Conservation (phyloP, 2,329 filamentous ascomycete species). For the Thermothelomyces thermophilus region DNA sequence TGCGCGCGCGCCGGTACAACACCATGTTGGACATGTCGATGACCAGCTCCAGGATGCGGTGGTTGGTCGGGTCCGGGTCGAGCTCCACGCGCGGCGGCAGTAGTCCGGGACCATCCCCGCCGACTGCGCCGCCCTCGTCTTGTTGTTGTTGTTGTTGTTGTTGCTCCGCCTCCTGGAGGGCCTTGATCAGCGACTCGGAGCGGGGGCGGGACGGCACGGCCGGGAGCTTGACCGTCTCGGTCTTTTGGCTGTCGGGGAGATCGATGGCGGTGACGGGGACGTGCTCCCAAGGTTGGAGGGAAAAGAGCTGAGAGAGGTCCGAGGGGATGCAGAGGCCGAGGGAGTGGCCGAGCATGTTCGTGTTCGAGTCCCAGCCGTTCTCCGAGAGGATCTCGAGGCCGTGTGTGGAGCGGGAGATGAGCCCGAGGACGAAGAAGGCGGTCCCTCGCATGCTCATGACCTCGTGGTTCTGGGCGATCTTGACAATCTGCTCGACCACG, state of each 20-base stretch:
- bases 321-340: conserved; percentile 82
- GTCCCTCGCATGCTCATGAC: conserved; percentile 92
- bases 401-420: conserved; percentile 87
- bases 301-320: conserved; percentile 71
- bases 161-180: conserved; percentile 21
- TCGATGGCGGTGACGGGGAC: conserved; percentile 41
- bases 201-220: conserved; percentile 36
- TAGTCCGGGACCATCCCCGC: background rate
- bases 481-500: conserved; percentile 78
- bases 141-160: background rate
- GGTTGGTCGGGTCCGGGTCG: conserved; percentile 46
- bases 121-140: background rate
- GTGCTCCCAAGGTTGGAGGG: conserved; percentile 56
- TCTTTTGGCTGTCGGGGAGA: conserved; percentile 47
- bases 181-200: conserved; percentile 32
- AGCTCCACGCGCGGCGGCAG: conserved; percentile 29
- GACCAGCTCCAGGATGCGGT: conserved; percentile 77
- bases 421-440: conserved; percentile 88
- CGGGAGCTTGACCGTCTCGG: conserved; percentile 41
- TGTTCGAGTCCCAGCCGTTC: conserved; percentile 87
- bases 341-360: conserved; percentile 73
- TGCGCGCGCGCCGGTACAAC: conserved; percentile 77
- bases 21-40: conserved; percentile 91
- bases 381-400: conserved; percentile 87
- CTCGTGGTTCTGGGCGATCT: conserved; percentile 79